Base-by-base conservation (phyloP, 305 asterid species). In the Andrographis paniculata region DNA sequence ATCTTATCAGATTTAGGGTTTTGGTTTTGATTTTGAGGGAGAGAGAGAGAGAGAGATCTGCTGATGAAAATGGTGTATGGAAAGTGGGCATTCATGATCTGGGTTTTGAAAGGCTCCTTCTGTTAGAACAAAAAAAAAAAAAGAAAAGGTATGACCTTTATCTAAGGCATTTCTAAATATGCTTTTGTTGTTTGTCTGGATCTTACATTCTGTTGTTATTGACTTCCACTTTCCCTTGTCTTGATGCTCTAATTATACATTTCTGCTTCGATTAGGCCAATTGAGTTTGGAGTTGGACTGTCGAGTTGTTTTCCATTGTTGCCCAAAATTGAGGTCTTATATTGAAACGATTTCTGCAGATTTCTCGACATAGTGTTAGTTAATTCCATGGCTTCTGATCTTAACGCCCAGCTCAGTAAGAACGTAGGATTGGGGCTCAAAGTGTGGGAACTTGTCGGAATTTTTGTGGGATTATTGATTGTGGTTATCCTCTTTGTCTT, bases 331-430 rank as follows among this genome's bases (percentile, higher is more conserved):
- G n/a, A n/a, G n/a, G 46, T 57, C 17, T 39, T 56, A n/a, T 53
- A 53, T 65, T 4, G 61, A 48, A 67, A 65, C 77, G 67, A 45
- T 56, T 54, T 48, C 52, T 61, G 43, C 28, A 24, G 62, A 43
- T 37, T 3, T 37, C 14, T 1, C 4, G 8, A 24, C 8, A 37
- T 37, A 37, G 17, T n/a, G n/a, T n/a, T n/a, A n/a, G n/a, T n/a
- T n/a, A n/a, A n/a, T n/a, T n/a, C n/a, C n/a, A 87, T 87, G 96
- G 83, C 75, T 58, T 71, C 87, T 71, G 78, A 77, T 75, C 89
- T 87, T 31, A 79, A 78, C 48, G 35, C 76, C 14, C 64, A 71
- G 45, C 73, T 87, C 11, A 78, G 82, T 9, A 54, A 75, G 56
- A 67, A 56, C 24, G 75, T 87, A 9, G 76, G 75, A 20, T 3